Evolutionary conservation across 106 monocot genomes (phyloP).

Genomic region (Iris macrosiphon): DNA sequence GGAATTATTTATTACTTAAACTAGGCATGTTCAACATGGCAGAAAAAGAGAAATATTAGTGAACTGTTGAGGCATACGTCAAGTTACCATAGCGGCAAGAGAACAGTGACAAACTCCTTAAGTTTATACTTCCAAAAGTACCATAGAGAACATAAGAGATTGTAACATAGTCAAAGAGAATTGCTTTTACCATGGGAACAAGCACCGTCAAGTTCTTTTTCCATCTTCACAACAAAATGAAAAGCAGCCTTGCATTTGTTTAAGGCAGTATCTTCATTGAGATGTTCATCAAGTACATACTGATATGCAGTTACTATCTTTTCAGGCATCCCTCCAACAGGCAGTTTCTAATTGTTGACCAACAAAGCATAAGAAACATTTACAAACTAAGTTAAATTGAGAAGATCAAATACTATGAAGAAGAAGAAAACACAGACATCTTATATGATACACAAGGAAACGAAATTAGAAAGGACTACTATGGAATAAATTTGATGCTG

Average conservation of each 20-base stretch:
- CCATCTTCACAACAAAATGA: slow-evolving; percentile 45
- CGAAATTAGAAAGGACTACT: not conserved
- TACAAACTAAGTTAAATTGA: not conserved
- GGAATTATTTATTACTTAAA: too few relatives aligned
- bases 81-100: not conserved
- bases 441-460: too few relatives aligned
- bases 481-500: not conserved
- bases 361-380: slow-evolving; percentile 4
- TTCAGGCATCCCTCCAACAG: slow-evolving; percentile 93
- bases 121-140: not conserved
- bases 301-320: slow-evolving; percentile 90
- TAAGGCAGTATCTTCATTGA: slow-evolving; percentile 65
- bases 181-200: slow-evolving; percentile 42
- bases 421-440: not conserved
- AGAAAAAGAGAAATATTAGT: not conserved
- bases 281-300: slow-evolving; percentile 65
- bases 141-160: not conserved
- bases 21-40: too few relatives aligned
- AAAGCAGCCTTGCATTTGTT: slow-evolving; percentile 70
- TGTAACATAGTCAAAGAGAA: not conserved
- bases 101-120: not conserved
- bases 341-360: slow-evolving; percentile 63
- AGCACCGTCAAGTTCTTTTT: slow-evolving; percentile 60
- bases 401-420: not conserved
- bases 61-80: not conserved